phyloP scores from a whole-genome alignment of 306 rosid genomes.

The Rubus idaeus region DNA sequence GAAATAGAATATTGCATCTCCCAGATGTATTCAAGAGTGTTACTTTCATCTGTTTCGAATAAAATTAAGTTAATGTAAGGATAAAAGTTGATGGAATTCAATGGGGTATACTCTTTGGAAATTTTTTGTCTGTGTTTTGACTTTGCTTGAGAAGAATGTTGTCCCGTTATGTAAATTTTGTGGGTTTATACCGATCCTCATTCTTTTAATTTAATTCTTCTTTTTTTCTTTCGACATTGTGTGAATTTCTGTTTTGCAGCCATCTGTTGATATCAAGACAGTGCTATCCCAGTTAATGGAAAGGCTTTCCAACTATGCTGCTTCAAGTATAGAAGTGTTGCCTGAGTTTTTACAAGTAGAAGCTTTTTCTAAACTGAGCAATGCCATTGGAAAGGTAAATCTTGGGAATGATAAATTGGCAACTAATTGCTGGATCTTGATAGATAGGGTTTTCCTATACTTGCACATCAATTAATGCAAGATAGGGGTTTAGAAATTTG shows the following conservation, averaged over 20 bases:
- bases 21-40: background rate
- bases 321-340: slow-evolving; percentile 90
- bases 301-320: slow-evolving; percentile 95
- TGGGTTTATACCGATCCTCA: background rate
- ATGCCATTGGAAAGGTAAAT: slow-evolving; percentile 90
- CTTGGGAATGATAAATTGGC: slow-evolving; percentile 13
- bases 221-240: slow-evolving; percentile 3
- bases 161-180: background rate
- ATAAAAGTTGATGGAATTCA: background rate
- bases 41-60: background rate
- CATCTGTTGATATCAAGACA: slow-evolving; percentile 93
- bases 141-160: background rate
- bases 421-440: background rate
- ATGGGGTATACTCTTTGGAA: background rate
- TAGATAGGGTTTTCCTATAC: background rate
- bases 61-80: background rate
- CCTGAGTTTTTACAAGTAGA: slow-evolving; percentile 99
- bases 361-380: slow-evolving; percentile 95
- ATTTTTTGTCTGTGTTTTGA: background rate
- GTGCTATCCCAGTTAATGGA: slow-evolving; percentile 96
- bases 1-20: background rate
- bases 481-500: too few species aligned
- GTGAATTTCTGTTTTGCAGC: slow-evolving; percentile 41
- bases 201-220: slow-evolving; percentile 10
- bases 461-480: background rate